Evolutionary conservation across 257 asterid genomes (phyloP).

Genomic region (Solanum piurae): DNA sequence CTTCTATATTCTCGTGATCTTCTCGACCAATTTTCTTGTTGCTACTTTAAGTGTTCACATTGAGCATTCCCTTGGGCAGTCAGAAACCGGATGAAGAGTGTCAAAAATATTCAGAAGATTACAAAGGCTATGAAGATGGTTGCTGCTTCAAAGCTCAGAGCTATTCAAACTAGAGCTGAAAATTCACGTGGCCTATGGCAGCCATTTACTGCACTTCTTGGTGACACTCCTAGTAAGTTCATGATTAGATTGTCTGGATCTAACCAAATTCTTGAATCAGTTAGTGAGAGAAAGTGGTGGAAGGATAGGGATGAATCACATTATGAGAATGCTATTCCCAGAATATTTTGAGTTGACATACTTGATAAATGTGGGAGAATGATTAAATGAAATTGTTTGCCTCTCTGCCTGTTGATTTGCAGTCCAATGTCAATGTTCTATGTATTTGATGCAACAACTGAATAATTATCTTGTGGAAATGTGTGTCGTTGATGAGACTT

Average conservation of each 20-base stretch:
- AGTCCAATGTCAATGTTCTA: not conserved
- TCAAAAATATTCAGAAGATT: constrained; percentile 82
- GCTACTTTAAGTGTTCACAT: constrained; percentile 1
- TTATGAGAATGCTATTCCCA: not conserved
- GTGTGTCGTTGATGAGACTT: not conserved
- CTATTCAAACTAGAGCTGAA: constrained; percentile 77
- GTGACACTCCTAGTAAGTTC: constrained; percentile 84
- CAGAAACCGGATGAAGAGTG: constrained; percentile 97
- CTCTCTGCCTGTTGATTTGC: not conserved
- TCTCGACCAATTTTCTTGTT: not conserved
- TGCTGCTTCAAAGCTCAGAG: constrained; percentile 98
- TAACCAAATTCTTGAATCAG: not conserved
- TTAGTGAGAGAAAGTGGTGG: not conserved
- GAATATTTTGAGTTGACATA: not conserved
- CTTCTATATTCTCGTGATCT: not conserved
- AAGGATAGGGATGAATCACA: not conserved
- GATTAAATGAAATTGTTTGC: not conserved
- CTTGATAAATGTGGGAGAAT: not conserved
- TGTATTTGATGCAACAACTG: not conserved
- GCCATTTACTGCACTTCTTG: constrained; percentile 96
- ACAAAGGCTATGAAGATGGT: constrained; percentile 99
- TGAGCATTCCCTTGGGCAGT: constrained; percentile 31
- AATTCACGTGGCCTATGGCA: constrained; percentile 98
- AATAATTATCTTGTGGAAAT: not conserved
- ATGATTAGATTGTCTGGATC: not conserved